Percentiles rank a stretch among this genome's conserved stretches.
Conservation (phyloP, 306 rosid species). For the Dalbergia oliveri region DNA sequence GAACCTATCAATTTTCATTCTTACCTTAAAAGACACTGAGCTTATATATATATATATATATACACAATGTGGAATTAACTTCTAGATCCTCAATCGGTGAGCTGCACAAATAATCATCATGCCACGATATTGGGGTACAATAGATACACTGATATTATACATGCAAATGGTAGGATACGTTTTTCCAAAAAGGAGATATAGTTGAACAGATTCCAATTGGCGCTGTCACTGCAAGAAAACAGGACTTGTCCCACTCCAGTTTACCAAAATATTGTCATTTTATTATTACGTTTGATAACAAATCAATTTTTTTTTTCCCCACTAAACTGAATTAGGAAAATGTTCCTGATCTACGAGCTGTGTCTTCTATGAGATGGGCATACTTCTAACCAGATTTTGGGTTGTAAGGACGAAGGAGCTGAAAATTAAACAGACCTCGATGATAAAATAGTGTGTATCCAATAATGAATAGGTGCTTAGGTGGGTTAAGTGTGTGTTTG, state of each 20-base stretch:
- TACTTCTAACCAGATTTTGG: too few species aligned
- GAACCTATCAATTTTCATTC: slow-evolving; percentile 29
- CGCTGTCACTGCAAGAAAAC: background rate
- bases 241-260: background rate
- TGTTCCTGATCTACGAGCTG: too few species aligned
- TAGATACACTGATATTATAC: background rate
- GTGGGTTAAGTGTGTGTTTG: too few species aligned
- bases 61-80: background rate
- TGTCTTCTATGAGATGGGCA: too few species aligned
- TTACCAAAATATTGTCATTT: background rate
- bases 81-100: background rate
- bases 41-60: background rate
- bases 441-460: too few species aligned
- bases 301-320: too few species aligned
- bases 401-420: too few species aligned
- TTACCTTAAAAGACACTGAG: slow-evolving; percentile 26
- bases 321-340: too few species aligned
- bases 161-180: background rate
- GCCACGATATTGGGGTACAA: background rate
- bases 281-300: background rate
- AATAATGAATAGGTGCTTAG: too few species aligned
- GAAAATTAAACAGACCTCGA: too few species aligned
- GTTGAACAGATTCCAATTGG: slow-evolving; percentile 11
- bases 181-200: background rate
- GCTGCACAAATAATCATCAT: background rate